Base-by-base conservation (phyloP, 345 rosid genomes). In the Triadica sebifera region DNA sequence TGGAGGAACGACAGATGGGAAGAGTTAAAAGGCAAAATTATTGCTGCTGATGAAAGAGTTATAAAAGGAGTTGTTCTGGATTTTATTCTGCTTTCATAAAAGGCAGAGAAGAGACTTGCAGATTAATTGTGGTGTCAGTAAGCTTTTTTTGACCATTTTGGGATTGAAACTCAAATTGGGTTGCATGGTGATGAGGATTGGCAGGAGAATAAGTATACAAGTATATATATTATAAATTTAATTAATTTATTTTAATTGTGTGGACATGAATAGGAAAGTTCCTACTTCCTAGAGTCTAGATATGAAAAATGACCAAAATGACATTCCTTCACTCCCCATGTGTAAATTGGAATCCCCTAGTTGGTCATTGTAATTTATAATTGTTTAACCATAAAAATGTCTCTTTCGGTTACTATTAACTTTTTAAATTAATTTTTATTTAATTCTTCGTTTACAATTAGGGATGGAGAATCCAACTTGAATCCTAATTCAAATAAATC, bases 111-210 rank as follows among this genome's bases (percentile, higher is more conserved):
- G 34, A 29, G 34, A 29, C 1, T 29, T 29, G 34, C 34, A 29
- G 34, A 29, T 29, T 29, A 34, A 62, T 72, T 49, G 46, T 2
- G 47, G 67, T 72, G 67, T 72, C 68, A 60, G 75, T 19, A 41
- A 72, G n/a, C n/a, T n/a, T 49, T 12, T 46, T 53, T 29, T 72
- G 55, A 72, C 67, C 12, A 72, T 29, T 3, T 24, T 6, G 20
- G 17, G 34, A 19, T 29, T 29, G 34, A 29, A 1, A 20, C 57
- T 25, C 16, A 37, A 64, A 38, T 47, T 17, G 17, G 70, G 46
- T 64, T 49, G 43, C 43, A 37, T 37, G 22, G 37, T 16, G 46
- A 17, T 5, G 59, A n/a, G 41, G 50, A 64, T 19, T 29, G 34
- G 50, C 3, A 6, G 29, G 38, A 1, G 24, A 62, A 1, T 0